Evolutionary conservation across 768 basidiomycete genomes (phyloP), one percentile per base, ranked within the genome.

Genomic region (Holtermannia corniformis): DNA sequence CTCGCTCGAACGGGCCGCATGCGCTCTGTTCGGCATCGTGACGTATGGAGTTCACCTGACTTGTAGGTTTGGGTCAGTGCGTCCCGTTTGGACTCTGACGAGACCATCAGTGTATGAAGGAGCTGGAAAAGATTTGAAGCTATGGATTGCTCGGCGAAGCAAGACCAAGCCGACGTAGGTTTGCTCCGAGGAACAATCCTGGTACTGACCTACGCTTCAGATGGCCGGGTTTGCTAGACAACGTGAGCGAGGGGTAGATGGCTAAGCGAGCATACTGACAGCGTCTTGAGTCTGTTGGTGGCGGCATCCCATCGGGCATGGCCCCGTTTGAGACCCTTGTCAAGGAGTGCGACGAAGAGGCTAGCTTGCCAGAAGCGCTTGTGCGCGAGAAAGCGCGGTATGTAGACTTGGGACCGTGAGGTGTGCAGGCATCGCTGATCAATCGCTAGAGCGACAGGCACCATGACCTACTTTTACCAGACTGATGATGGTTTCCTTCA

Each of bases 41-140:
- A 95, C 92, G 0, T 91, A 86, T 62, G 93, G 95, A 0, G 86
- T 93, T 2, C 95, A 97, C 70, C 80, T 92, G 82, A 86, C 81
- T 19, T 74, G 75, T 70, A 41, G 56, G 64, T 28, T 16, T 2
- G 24, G 20, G 5, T 14, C 19, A 23, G 3, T 2, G 2, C 5
- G 16, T 12, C 16, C 24, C n/a, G 32, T 21, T 26, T 19, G 20
- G 26, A 22, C 13, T 21, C 21, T 37, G 23, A 58, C n/a, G 12
- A 43, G 22, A 21, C 21, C n/a, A 37, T 16, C n/a, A 70, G 68
- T 64, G 3, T 72, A 67, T 41, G 71, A 72, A 44, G 68, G 71
- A 3, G 60, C 62, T 43, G 68, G 68, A 1, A 37, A 55, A 57
- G 77, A 40, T 52, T 68, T 84, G 65, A 77, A 74, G 55, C 75